Evolutionary conservation across 371 early-diverging fungal species (phyloP), one percentile per base, ranked within the genome.

Genomic region (Mucor piriformis): DNA sequence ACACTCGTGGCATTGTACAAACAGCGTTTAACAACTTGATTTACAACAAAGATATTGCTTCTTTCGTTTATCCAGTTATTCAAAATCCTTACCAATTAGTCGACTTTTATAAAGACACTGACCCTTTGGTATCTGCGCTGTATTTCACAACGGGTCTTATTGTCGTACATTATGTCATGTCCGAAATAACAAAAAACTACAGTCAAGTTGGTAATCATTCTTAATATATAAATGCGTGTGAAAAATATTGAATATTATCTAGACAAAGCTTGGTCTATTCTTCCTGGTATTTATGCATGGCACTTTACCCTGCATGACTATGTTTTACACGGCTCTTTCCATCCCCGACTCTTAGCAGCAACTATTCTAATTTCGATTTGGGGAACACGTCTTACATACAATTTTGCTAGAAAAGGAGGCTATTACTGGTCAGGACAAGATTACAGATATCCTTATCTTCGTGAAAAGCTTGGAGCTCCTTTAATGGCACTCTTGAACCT

Each of bases 371-470:
- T 88, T 15, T 61, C 79, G 0, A 35, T 85, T n/a, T 96, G 96
- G 96, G 90, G 92, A 1, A 23, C 68, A 3, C 84, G 95, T 18
- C 72, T 95, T 44, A 92, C 92, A 0, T 91, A 76, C 66, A 95
- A 94, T 72, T 93, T 92, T 59, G 77, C 77, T 8, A 61, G 89
- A 20, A 88, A 91, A 54, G 95, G 94, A 0, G 94, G 94, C 1
- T 95, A 91, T 67, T 70, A 69, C n/a, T 64, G 73, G 54, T 69
- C 75, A 4, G 79, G 80, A 0, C 88, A 95, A 65, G 96, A 95
- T 58, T 84, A 82, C 54, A 88, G 95, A 3, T 95, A 89, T 85
- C 74, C 80, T 0, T 76, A 79, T 13, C 76, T 94, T 21, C 67
- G 61, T 8, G 46, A 63, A 7, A 59, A 57, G 20, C 60, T 85